Conservation (phyloP, 2,329 filamentous ascomycete genomes). For the Trichoderma sp. region DNA sequence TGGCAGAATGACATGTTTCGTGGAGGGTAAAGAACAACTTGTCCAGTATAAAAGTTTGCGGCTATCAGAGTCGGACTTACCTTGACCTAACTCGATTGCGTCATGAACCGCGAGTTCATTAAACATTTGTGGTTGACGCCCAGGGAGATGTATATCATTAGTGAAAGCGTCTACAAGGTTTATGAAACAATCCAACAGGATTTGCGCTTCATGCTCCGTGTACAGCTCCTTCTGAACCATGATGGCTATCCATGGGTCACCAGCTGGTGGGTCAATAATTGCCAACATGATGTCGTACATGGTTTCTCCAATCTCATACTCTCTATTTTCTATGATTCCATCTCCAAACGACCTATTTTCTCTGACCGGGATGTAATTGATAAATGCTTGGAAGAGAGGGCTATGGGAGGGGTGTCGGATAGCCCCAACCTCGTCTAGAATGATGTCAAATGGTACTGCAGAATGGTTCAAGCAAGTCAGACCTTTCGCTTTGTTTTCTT, state of each 20-base stretch:
- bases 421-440: constrained; percentile 44
- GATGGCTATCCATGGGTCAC: constrained; percentile 20
- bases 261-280: constrained; percentile 31
- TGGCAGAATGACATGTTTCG: background rate
- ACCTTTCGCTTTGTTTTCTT: background rate
- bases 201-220: background rate
- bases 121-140: background rate
- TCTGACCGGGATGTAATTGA: constrained; percentile 33
- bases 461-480: constrained; percentile 26
- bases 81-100: background rate
- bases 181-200: background rate
- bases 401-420: constrained; percentile 36
- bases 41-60: too few species aligned
- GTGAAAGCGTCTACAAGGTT: background rate
- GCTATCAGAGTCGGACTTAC: background rate
- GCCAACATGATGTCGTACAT: constrained; percentile 38
- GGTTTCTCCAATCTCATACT: constrained; percentile 24
- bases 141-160: background rate
- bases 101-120: background rate
- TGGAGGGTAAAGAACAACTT: background rate
- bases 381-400: constrained; percentile 49
- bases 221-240: constrained; percentile 35
- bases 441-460: constrained; percentile 46
- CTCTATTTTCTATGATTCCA: background rate
- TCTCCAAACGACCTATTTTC: constrained; percentile 21